phyloP scores from a whole-genome alignment of 2,329 filamentous ascomycete species.

The Magnaporthiopsis incrustans region DNA sequence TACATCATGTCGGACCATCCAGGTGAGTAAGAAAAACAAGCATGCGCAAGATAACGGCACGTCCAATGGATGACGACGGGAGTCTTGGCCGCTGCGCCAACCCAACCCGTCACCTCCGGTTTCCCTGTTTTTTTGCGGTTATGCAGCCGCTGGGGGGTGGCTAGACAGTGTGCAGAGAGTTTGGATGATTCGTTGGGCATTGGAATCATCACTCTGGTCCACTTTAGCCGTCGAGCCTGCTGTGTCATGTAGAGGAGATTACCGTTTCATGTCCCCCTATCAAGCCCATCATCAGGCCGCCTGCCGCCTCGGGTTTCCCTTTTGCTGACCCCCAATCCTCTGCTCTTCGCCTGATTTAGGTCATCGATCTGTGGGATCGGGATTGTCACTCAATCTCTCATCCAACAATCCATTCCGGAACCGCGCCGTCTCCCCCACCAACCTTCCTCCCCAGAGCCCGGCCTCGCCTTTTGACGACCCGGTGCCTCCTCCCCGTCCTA shows the following conservation, averaged over 20 bases:
- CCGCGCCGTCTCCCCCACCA: slow-evolving; percentile 54
- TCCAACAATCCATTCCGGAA: slow-evolving; percentile 81
- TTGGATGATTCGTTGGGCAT: neutral
- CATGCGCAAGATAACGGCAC: neutral
- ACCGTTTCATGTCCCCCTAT: slow-evolving; percentile 35
- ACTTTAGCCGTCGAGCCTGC: slow-evolving; percentile 29
- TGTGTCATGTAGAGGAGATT: slow-evolving; percentile 38
- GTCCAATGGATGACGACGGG: neutral
- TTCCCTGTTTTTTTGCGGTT: neutral
- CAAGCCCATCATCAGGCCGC: slow-evolving; percentile 27
- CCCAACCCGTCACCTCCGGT: neutral
- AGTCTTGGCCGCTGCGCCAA: neutral
- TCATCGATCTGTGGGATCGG: slow-evolving; percentile 45
- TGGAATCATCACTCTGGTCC: slow-evolving; percentile 19
- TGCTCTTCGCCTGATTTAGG: slow-evolving; percentile 26
- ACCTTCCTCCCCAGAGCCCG: slow-evolving; percentile 26
- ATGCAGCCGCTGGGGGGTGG: slow-evolving; percentile 3
- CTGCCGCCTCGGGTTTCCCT: slow-evolving; percentile 20
- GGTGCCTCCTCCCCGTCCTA: slow-evolving; percentile 40
- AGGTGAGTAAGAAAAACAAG: slow-evolving; percentile 7
- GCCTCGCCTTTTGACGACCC: slow-evolving; percentile 54
- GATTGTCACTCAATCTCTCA: slow-evolving; percentile 59
- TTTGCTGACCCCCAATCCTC: slow-evolving; percentile 13
- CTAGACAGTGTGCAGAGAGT: neutral
- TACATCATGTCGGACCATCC: slow-evolving; percentile 10